Conservation (phyloP, 129 eudicot species). For the Tagetes patula region DNA sequence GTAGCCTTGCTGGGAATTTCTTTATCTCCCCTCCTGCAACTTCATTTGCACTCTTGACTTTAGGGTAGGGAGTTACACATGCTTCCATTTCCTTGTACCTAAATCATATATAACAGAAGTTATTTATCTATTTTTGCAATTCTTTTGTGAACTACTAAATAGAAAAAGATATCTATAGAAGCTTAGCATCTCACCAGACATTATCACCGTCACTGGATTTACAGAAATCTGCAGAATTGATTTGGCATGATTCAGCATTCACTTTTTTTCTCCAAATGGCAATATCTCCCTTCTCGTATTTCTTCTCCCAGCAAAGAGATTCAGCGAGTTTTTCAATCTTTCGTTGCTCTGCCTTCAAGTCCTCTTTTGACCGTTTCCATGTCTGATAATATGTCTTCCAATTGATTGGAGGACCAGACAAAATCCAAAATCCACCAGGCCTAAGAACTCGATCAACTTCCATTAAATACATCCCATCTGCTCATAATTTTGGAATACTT, state of each 20-base stretch:
- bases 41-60: constrained; percentile 50
- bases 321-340: constrained; percentile 88
- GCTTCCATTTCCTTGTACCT: constrained; percentile 92
- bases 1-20: constrained; percentile 75
- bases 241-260: constrained; percentile 63
- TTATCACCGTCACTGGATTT: constrained; percentile 65
- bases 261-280: constrained; percentile 76
- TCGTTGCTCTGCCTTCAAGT: constrained; percentile 69
- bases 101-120: constrained; percentile 4
- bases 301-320: constrained; percentile 93
- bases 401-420: constrained; percentile 97
- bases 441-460: constrained; percentile 97
- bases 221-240: constrained; percentile 50
- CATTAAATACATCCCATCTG: constrained; percentile 87
- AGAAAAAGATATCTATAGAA: background rate
- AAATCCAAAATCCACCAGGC: constrained; percentile 96
- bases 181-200: constrained; percentile 62
- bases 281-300: constrained; percentile 91
- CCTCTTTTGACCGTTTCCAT: constrained; percentile 88
- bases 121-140: background rate
- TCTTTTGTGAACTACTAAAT: background rate
- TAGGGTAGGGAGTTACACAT: constrained; percentile 76
- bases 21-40: constrained; percentile 83
- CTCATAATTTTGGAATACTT: constrained; percentile 1
- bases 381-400: constrained; percentile 82